These are phyloP conservation scores for Amanita inopinata DNA, from an alignment of 768 basidiomycete species.

Conservation along the genomic window DNA sequence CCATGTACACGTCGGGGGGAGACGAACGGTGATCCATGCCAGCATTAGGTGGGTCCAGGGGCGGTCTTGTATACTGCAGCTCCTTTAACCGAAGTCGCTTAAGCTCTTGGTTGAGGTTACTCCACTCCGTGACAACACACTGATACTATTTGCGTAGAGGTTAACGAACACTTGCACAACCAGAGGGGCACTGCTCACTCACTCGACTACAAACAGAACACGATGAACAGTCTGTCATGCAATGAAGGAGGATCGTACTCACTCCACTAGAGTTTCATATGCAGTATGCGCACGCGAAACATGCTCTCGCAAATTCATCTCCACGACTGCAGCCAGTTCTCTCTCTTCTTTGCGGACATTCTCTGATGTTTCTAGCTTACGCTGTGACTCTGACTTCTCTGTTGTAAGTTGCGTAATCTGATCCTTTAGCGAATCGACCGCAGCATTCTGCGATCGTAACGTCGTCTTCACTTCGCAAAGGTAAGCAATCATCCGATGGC, in stretches of 20 bases:
- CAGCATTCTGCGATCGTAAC: slow-evolving; percentile 24
- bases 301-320: slow-evolving; percentile 45
- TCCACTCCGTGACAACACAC: slow-evolving; percentile 23
- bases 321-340: slow-evolving; percentile 39
- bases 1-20: background rate
- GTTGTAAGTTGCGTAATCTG: slow-evolving; percentile 22
- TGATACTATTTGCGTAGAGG: slow-evolving; percentile 19
- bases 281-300: slow-evolving; percentile 35
- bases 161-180: background rate
- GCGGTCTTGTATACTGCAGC: background rate
- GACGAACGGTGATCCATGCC: background rate
- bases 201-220: slow-evolving; percentile 20
- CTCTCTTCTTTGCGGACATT: slow-evolving; percentile 37
- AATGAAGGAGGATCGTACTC: slow-evolving; percentile 16
- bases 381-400: slow-evolving; percentile 27
- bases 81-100: slow-evolving; percentile 14
- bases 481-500: slow-evolving; percentile 39
- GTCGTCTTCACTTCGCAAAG: slow-evolving; percentile 38
- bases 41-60: background rate
- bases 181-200: slow-evolving; percentile 13
- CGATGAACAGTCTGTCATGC: slow-evolving; percentile 8
- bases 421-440: slow-evolving; percentile 20
- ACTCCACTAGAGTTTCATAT: slow-evolving; percentile 31
- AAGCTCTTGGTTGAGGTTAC: slow-evolving; percentile 20
- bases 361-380: slow-evolving; percentile 26